Evolutionary conservation across 345 rosid species (phyloP).

Genomic region (Salix dunnii): DNA sequence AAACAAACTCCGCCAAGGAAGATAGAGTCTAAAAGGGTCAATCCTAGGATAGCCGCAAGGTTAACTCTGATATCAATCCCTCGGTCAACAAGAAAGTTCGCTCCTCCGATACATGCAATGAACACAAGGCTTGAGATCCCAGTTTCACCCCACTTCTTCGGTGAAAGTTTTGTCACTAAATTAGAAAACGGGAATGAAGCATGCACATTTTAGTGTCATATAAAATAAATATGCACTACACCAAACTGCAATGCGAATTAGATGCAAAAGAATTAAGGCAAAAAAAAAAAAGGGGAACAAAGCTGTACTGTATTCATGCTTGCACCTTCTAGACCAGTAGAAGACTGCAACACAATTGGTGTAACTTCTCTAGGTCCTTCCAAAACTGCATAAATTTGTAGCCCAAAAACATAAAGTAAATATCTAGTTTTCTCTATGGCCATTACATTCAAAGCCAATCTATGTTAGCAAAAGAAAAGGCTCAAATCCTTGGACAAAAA

Average conservation of each 20-base stretch:
- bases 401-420: background rate
- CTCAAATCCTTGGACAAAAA: background rate
- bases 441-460: no score
- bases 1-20: conserved; percentile 84
- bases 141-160: conserved; percentile 85
- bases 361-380: conserved; percentile 85
- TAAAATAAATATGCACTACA: background rate
- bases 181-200: background rate
- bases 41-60: conserved; percentile 59
- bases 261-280: background rate
- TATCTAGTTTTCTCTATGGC: background rate
- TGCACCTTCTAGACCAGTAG: conserved; percentile 84
- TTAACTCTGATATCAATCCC: conserved; percentile 78
- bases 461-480: no score
- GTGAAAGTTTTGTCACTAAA: conserved; percentile 65
- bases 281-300: background rate
- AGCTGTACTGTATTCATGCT: background rate
- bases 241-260: background rate
- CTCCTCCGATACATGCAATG: conserved; percentile 59
- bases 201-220: background rate
- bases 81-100: conserved; percentile 60
- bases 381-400: conserved; percentile 44
- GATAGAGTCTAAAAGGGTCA: conserved; percentile 64
- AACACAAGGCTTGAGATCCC: conserved; percentile 56
- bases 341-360: conserved; percentile 64